Conservation (phyloP, 2,329 filamentous ascomycete species). For the Colletotrichum lini region DNA sequence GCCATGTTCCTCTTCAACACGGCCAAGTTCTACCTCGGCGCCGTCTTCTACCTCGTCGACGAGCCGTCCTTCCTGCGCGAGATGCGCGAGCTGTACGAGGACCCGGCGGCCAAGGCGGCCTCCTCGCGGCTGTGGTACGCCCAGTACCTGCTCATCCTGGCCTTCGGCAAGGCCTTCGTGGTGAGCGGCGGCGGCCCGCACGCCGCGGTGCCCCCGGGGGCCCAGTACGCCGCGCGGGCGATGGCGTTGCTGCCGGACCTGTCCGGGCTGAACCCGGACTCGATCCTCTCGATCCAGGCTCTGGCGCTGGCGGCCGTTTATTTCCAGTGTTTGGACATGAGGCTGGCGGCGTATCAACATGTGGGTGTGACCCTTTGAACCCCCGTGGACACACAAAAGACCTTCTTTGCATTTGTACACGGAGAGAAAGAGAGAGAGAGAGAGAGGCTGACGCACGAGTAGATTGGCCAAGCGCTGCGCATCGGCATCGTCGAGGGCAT, state of each 20-base stretch:
- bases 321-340: conserved; percentile 58
- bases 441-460: background rate
- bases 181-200: conserved; percentile 46
- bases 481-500: conserved; percentile 51
- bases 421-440: background rate
- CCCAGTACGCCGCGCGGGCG: conserved; percentile 56
- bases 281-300: conserved; percentile 51
- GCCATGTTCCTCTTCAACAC: conserved; percentile 46
- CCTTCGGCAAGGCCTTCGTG: conserved; percentile 52
- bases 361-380: conserved; percentile 47
- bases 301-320: conserved; percentile 55
- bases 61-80: conserved; percentile 43
- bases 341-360: conserved; percentile 55
- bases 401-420: conserved; percentile 28
- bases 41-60: conserved; percentile 46
- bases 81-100: conserved; percentile 45
- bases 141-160: conserved; percentile 51
- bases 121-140: conserved; percentile 49
- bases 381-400: background rate
- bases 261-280: conserved; percentile 49
- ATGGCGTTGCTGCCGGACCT: conserved; percentile 57
- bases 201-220: conserved; percentile 51
- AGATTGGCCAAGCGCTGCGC: conserved; percentile 52
- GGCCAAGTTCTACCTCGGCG: conserved; percentile 46
- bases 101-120: conserved; percentile 43